These are phyloP conservation scores for Saccharomycopsis sp. DNA, from an alignment of 805 yeast genomes.

Conservation along the genomic window DNA sequence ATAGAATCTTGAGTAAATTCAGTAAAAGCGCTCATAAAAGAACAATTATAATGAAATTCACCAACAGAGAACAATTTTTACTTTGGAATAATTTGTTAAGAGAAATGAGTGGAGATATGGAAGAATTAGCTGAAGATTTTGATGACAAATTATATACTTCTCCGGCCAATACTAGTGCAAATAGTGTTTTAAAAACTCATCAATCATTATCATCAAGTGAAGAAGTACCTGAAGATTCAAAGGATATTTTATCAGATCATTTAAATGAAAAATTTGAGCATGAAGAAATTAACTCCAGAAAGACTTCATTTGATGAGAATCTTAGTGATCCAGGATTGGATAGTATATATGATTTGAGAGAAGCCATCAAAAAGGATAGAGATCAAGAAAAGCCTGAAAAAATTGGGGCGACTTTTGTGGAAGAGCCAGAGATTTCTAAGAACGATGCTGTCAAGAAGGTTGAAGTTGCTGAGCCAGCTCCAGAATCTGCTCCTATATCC, in stretches of 20 bases:
- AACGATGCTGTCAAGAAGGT: too few relatives aligned
- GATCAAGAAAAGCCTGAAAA: neutral
- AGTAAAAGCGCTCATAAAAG: conserved; percentile 18
- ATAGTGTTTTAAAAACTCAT: neutral
- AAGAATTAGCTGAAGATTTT: conserved; percentile 14
- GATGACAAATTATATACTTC: conserved; percentile 1
- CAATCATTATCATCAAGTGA: neutral
- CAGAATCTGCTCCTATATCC: too few relatives aligned
- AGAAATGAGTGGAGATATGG: conserved; percentile 16
- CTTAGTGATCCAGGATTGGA: conserved; percentile 9
- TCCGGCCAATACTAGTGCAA: neutral
- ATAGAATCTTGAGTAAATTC: conserved; percentile 13
- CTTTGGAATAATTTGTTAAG: conserved; percentile 16
- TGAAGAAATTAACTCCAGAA: neutral
- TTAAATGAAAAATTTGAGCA: conserved; percentile 2
- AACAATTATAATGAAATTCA: conserved; percentile 15
- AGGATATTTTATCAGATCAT: conserved; percentile 7
- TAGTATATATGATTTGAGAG: conserved; percentile 11
- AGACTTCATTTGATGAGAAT: conserved; percentile 2
- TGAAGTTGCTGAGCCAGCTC: too few relatives aligned
- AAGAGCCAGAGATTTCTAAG: too few relatives aligned
- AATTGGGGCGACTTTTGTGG: conserved; percentile 2
- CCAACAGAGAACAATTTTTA: conserved; percentile 11
- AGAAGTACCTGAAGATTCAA: neutral
- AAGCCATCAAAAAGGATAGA: conserved; percentile 14